Percentiles rank a stretch among this genome's conserved stretches.
Evolutionary conservation across 2,329 filamentous ascomycete genomes (phyloP).

Genomic region (Fusarium virguliforme): DNA sequence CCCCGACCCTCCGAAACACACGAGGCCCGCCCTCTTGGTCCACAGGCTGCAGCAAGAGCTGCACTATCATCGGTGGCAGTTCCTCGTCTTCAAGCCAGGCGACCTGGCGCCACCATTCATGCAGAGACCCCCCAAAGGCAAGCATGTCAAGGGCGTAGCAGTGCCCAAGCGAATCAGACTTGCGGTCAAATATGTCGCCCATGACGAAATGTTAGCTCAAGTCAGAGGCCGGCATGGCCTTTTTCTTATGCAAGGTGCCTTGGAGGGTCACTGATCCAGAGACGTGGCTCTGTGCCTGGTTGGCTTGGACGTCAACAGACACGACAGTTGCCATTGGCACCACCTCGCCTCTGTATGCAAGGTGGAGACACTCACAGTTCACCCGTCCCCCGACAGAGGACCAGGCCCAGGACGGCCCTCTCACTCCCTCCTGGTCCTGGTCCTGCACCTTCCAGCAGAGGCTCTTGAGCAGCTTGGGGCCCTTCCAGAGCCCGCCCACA

Average conservation of each 20-base stretch:
- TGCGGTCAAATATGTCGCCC: neutral
- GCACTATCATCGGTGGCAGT: neutral
- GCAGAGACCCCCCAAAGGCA: neutral
- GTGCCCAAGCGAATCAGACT: neutral
- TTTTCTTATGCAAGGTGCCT: neutral
- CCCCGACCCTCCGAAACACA: slow-evolving; percentile 9
- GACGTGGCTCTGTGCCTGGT: slow-evolving; percentile 10
- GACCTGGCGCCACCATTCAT: neutral
- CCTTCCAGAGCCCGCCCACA: neutral
- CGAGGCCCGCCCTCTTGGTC: neutral
- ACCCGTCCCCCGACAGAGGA: neutral
- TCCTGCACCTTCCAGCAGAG: slow-evolving; percentile 1
- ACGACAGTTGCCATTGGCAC: slow-evolving; percentile 2
- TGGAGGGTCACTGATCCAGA: slow-evolving; percentile 2
- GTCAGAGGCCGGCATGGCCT: neutral
- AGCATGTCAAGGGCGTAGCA: slow-evolving; percentile 12
- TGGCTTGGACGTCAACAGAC: neutral
- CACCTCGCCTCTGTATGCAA: neutral
- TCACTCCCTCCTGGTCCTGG: neutral
- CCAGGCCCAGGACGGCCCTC: slow-evolving; percentile 5
- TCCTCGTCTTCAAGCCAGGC: neutral
- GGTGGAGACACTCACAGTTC: neutral
- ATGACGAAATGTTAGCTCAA: no score
- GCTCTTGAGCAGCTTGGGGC: neutral
- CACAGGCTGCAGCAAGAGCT: slow-evolving; percentile 3